Base-by-base conservation (phyloP, 108 stramenopile genomes). In the Skeletonema costatum region DNA sequence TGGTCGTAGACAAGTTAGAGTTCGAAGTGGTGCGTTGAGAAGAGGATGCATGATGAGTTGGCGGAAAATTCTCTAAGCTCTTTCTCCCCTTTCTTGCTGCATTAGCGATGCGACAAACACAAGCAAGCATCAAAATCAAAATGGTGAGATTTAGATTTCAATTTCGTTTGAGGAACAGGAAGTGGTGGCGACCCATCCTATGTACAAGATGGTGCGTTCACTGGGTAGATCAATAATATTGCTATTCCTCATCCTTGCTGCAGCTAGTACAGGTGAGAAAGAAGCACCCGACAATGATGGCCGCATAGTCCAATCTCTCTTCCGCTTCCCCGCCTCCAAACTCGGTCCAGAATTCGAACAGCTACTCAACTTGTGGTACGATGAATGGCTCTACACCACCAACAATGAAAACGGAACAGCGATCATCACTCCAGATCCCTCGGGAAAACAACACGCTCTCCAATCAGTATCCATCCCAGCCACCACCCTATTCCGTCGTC, bases 401-500 rank as follows among this genome's bases (percentile, higher is more conserved):
- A 76, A 5, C n/a, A 21, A 48, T 32, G 31, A 32, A 69, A 69
- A 36, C 12, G 25, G 35, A 31, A 58, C 69, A 12, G 7, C 32
- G 2, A 21, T 19, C 8, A 82, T 82, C 17, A 82, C 70, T 9
- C 81, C 81, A 4, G 81, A 76, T 56, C 42, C 65, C 60, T 61
- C 75, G 7, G 81, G 75, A 1, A 60, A 30, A 9, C 10, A 64
- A 4, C 81, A 82, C 41, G 75, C 81, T 11, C 38, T 74, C 53
- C 58, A 61, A 51, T 65, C 81, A 6, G 81, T 82, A 17, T 70
- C 75, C 10, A 66, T 71, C 32, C 48, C 70, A 32, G 81, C 71
- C 21, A 70, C 75, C 30, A 82, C 81, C 19, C 5, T 76, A 21
- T 82, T 82, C 39, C 81, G 81, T 19, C 70, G 81, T 25, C 81